Evolutionary conservation across 495 filamentous ascomycete genomes (phyloP), one percentile per base, ranked within the genome.

Genomic region (Glarea lozoyensis): DNA sequence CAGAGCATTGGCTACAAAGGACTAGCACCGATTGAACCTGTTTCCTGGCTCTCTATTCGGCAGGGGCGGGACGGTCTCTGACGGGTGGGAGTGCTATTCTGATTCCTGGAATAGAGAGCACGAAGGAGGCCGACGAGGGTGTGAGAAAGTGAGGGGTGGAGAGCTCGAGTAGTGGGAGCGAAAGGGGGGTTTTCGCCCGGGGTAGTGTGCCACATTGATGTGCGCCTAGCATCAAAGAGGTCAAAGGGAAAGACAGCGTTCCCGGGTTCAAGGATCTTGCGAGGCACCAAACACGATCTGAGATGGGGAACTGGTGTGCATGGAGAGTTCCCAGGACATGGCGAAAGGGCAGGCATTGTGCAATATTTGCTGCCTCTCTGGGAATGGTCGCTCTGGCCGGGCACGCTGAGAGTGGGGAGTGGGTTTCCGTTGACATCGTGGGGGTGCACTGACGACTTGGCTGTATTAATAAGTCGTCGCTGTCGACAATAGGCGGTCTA

Each of bases 201-300:
- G 35, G 5, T 21, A 21, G 35, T 16, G 46, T 35, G 34, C 35
- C 33, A 45, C 16, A 37, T 32, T 24, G 48, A 52, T 47, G 40
- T 43, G 44, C 44, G 31, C 36, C 40, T 29, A 53, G 35, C 35
- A 48, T 45, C 43, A 20, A 48, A 44, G 35, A 41, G 51, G 47
- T 43, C 46, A 38, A 54, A 50, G 46, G n/a, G n/a, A 29, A 29
- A 29, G 7, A 50, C 40, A 50, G 18, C 15, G 27, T 13, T n/a
- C 6, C 42, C 27, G 18, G 51, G 51, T 37, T 50, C 51, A 43
- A 31, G 51, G 46, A 39, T 50, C 51, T 50, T 50, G 46, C 45
- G 48, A 49, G 39, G 50, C 32, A 46, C 46, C 50, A 45, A 46
- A 42, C 46, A 46, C 38, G 38, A 39, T 43, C 17, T 42, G 25